Base-by-base conservation (phyloP, 345 rosid species). In the Dipteronia dyeriana region DNA sequence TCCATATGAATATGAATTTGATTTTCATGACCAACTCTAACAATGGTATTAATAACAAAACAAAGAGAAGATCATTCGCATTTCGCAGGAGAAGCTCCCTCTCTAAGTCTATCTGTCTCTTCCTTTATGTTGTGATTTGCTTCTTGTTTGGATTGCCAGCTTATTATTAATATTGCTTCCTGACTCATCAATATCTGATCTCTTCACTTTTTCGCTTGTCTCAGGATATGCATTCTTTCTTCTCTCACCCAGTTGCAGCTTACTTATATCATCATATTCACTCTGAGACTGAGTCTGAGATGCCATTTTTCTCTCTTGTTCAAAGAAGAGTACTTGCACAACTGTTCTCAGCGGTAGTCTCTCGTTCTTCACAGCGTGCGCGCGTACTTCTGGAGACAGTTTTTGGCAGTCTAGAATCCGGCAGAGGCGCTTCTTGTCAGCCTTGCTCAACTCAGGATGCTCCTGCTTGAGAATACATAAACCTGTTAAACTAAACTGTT, bases 311-410 rank as follows among this genome's bases (percentile, higher is more conserved):
- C 87, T 84, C 75, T 94, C 97, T 74, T 91, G 98, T 22, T 97
- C 99, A 38, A 91, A 97, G 87, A 87, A 97, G 75, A 94, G 91
- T 76, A 91, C 91, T 79, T 91, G 99, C 69, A 97, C 99, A 2
- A 97, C 98, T 2, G 98, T 97, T 82, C 97, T 88, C 80, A 97
- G 56, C 9, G 99, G 99, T 34, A 97, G 87, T 74, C 97, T 85
- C 84, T 94, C 99, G 49, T 97, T 97, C 84, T 94, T 97, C 53
- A 92, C 94, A 0, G 98, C 99, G 19, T 92, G 99, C 1, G 97
- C 87, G 0, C 99, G 94, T 29, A 94, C 89, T 71, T 91, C 95
- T 23, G 88, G 85, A 11, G 99, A 91, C 77, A 97, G 84, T 79
- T 94, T 97, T 82, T 91, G 98, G 87, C 99, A 94, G 88, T 97